Percentiles rank a stretch among this genome's conserved stretches.
Evolutionary conservation across 495 filamentous ascomycete genomes (phyloP).

Genomic region (Hypoxylon crocopeplum): DNA sequence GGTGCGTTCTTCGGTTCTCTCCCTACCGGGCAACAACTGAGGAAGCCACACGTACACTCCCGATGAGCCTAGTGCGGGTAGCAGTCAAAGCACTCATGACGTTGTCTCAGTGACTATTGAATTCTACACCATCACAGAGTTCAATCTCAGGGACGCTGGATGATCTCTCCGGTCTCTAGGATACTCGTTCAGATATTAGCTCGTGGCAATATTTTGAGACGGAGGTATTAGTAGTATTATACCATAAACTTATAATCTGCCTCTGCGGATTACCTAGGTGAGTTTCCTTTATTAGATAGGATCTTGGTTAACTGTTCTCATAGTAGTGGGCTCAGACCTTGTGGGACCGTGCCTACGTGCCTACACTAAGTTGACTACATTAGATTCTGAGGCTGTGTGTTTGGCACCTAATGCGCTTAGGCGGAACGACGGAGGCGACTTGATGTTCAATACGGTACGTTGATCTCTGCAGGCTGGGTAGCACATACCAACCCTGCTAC

Average conservation of each 20-base stretch:
- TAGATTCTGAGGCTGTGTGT: constrained; percentile 11
- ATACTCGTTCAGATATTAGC: constrained; percentile 9
- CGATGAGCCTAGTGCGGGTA: neutral
- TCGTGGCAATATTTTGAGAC: constrained; percentile 26
- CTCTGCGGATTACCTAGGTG: too few relatives aligned
- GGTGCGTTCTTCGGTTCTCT: too few relatives aligned
- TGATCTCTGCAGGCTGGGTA: constrained; percentile 31
- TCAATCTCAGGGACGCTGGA: constrained; percentile 8
- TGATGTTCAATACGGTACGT: constrained; percentile 19
- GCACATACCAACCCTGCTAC: constrained; percentile 7
- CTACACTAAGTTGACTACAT: neutral
- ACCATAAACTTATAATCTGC: too few relatives aligned
- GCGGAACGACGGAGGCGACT: constrained; percentile 24
- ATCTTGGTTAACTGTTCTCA: neutral
- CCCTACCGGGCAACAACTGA: neutral
- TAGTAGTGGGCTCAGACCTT: neutral
- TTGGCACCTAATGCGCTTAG: too few relatives aligned
- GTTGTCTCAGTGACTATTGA: neutral
- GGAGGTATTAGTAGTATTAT: neutral
- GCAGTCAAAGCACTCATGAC: neutral
- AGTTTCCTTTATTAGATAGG: too few relatives aligned
- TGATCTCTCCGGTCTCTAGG: too few relatives aligned
- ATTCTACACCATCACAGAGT: constrained; percentile 5
- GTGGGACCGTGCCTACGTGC: neutral
- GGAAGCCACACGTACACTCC: neutral